A percentile compares a stretch with the other conserved stretches of the same genome.
Conservation (phyloP, 2,329 filamentous ascomycete species). For the Daldinia eschscholtzii region DNA sequence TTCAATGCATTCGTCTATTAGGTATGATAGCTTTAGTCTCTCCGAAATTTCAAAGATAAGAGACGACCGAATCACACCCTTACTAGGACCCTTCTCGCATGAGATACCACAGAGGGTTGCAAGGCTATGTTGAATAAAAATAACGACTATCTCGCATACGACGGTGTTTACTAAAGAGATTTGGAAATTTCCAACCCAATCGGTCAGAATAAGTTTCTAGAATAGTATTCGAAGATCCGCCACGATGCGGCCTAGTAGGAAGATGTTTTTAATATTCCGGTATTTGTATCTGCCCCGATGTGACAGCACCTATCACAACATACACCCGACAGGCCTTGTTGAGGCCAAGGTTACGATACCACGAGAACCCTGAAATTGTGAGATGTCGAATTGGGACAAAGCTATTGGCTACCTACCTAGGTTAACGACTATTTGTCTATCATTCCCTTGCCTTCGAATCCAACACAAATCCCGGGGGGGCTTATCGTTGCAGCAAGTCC, state of each 20-base stretch:
- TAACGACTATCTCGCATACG: conserved; percentile 19
- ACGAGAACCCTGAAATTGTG: conserved; percentile 36
- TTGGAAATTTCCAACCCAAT: conserved; percentile 4
- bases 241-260: conserved; percentile 32
- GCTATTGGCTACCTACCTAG: conserved; percentile 23
- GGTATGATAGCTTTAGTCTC: conserved; percentile 13
- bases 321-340: conserved; percentile 15
- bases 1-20: conserved; percentile 29
- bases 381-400: conserved; percentile 18
- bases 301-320: conserved; percentile 9
- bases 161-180: conserved; percentile 35
- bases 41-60: conserved; percentile 11
- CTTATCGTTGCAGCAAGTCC: conserved; percentile 4
- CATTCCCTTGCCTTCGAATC: conserved; percentile 27
- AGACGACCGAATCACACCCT: conserved; percentile 22
- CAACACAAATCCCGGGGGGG: conserved; percentile 1
- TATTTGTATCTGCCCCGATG: conserved; percentile 20
- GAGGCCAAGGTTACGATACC: conserved; percentile 32
- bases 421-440: not conserved
- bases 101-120: conserved; percentile 29
- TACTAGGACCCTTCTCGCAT: conserved; percentile 30
- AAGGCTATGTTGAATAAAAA: conserved; percentile 19
- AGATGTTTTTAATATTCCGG: conserved; percentile 23
- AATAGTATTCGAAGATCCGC: conserved; percentile 28
- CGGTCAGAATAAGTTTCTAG: conserved; percentile 30